Base-by-base conservation (phyloP, 78 protist genomes). In the Pigoraptor vietnamica region DNA sequence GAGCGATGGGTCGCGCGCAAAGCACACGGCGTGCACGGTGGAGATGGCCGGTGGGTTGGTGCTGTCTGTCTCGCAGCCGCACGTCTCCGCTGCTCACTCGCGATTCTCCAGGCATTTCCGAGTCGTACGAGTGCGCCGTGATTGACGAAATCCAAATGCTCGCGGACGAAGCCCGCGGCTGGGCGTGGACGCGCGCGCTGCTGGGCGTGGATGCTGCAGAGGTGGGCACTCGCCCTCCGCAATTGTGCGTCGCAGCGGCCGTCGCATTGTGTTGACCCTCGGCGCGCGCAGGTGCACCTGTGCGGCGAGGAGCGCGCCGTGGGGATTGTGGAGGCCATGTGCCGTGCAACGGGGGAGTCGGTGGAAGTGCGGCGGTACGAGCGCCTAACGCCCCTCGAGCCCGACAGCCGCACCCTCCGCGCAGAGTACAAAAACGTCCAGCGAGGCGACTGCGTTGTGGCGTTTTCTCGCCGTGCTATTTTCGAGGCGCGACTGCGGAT, bases 101-200 rank as follows among this genome's bases (percentile, higher is more conserved):
- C 67, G 6, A 48, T 48, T 21, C 6, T 48, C 29, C 67, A 48
- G 67, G 29, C n/a, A 23, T 39, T 0, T 29, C 25, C 24, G 25
- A 0, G 33, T 37, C 33, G 34, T 25, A 89, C 34, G 96, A 94
- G 38, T 92, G 93, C 33, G 97, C 92, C 24, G 96, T 96, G 79
- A 90, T 96, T 55, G 97, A 96, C 56, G 97, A 96, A 87, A 39
- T 92, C 40, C 97, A 95, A 87, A 87, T 87, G 91, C 86, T 92
- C 0, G 93, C 39, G 0, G 88, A 93, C 87, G 38, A n/a, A 6
- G 92, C 91, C 14, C 91, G 97, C 0, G 97, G 97, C 81, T 94
- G 96, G 96, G 95, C 96, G 0, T 96, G 96, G 97, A 94, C 96
- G 84, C 84, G 84, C 84, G 84, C 84, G 23, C n/a, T 79, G 34